Evolutionary conservation across 2,329 filamentous ascomycete genomes (phyloP).

Genomic region (Leptographium procerum): DNA sequence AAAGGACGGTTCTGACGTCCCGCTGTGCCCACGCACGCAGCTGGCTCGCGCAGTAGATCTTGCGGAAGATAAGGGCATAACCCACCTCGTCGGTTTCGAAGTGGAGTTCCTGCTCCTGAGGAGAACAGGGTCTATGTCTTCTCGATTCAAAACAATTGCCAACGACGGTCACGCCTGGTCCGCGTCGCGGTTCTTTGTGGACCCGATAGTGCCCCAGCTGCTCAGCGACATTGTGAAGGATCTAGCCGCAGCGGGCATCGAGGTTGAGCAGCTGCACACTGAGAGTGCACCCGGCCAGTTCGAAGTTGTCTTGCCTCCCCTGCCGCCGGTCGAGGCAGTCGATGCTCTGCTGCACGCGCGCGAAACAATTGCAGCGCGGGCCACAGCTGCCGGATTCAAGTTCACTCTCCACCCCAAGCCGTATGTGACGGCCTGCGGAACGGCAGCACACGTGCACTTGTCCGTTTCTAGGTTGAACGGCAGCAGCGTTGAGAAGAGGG

Average conservation of each 20-base stretch:
- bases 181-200: slow-evolving; percentile 50
- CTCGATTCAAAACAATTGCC: slow-evolving; percentile 25
- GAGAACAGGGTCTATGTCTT: slow-evolving; percentile 15
- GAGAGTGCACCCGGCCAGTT: slow-evolving; percentile 67
- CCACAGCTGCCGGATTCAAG: slow-evolving; percentile 48
- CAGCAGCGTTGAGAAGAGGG: not conserved
- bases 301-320: slow-evolving; percentile 59
- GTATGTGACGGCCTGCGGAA: slow-evolving; percentile 44
- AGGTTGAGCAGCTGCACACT: slow-evolving; percentile 62
- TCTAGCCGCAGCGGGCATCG: slow-evolving; percentile 51
- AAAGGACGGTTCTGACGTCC: slow-evolving; percentile 35
- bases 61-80: slow-evolving; percentile 39
- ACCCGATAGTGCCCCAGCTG: slow-evolving; percentile 42
- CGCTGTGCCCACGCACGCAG: slow-evolving; percentile 54
- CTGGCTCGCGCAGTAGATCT: slow-evolving; percentile 42
- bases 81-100: slow-evolving; percentile 65
- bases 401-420: slow-evolving; percentile 69
- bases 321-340: slow-evolving; percentile 53
- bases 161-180: slow-evolving; percentile 61
- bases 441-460: slow-evolving; percentile 58
- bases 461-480: slow-evolving; percentile 43
- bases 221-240: slow-evolving; percentile 53
- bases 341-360: slow-evolving; percentile 61
- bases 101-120: slow-evolving; percentile 66
- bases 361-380: slow-evolving; percentile 55